Conservation (phyloP, 2,329 filamentous ascomycete genomes). For the Penicillium sp. region DNA sequence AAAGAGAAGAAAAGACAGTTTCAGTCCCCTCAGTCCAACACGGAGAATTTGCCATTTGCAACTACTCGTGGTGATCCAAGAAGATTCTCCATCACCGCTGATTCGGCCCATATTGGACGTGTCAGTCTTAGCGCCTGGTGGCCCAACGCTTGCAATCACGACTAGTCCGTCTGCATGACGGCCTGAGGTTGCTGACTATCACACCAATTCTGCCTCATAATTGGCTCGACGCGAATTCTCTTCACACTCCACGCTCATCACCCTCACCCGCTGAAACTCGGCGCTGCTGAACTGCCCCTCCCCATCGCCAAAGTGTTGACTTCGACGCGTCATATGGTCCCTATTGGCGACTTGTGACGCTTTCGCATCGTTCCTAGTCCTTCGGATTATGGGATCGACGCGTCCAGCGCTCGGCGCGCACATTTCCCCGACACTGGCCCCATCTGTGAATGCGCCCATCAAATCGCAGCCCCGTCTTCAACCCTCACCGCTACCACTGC, state of each 20-base stretch:
- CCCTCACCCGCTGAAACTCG: conserved; percentile 17
- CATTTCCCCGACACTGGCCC: conserved; percentile 61
- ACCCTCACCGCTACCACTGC: conserved; percentile 57
- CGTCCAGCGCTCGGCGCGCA: conserved; percentile 55
- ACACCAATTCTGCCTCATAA: conserved; percentile 14
- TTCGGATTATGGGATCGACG: conserved; percentile 43
- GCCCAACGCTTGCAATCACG: conserved; percentile 29
- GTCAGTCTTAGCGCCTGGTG: conserved; percentile 32
- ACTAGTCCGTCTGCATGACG: conserved; percentile 25
- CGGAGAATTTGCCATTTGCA: not conserved
- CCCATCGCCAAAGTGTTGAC: conserved; percentile 14
- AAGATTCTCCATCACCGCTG: conserved; percentile 6
- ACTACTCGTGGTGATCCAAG: not conserved
- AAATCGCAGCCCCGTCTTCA: conserved; percentile 50
- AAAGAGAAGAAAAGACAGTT: too few species aligned
- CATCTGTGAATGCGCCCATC: conserved; percentile 40
- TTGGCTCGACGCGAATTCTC: conserved; percentile 22
- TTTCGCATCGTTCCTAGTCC: conserved; percentile 9
- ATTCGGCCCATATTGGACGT: conserved; percentile 22
- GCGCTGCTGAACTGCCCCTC: conserved; percentile 17
- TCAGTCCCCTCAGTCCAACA: too few species aligned
- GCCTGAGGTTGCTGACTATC: conserved; percentile 24
- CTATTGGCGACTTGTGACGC: conserved; percentile 19
- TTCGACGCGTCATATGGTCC: conserved; percentile 35
- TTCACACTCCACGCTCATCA: too few species aligned